phyloP scores from a whole-genome alignment of 208 protist species.

The Crithidia bombi region DNA sequence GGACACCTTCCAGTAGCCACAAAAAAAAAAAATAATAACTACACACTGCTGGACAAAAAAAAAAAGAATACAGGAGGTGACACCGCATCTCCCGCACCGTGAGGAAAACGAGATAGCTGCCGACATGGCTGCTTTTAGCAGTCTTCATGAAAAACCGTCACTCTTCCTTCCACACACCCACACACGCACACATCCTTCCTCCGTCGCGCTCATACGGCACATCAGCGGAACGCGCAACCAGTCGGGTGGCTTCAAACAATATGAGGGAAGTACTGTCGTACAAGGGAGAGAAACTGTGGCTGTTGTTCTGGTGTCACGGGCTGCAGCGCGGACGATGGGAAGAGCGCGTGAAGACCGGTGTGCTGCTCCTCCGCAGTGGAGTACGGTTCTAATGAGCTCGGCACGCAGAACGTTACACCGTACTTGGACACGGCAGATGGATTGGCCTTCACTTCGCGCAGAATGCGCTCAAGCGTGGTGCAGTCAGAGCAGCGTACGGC shows the following conservation, averaged over 20 bases:
- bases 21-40: no score
- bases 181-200: no score
- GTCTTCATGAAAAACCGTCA: no score
- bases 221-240: no score
- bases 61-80: no score
- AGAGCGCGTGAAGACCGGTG: constrained; percentile 44
- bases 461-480: constrained; percentile 46
- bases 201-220: no score
- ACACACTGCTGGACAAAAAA: no score
- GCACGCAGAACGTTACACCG: constrained; percentile 74
- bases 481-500: constrained; percentile 49
- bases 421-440: constrained; percentile 52
- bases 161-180: no score
- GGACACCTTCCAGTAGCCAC: no score
- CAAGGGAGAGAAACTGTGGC: constrained; percentile 39
- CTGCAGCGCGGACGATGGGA: constrained; percentile 31
- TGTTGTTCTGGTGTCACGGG: constrained; percentile 20
- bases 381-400: constrained; percentile 43
- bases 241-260: constrained; percentile 20
- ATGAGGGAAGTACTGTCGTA: constrained; percentile 37
- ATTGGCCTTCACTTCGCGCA: constrained; percentile 46
- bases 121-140: no score
- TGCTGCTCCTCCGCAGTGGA: constrained; percentile 40
- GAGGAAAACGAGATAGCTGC: no score
- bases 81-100: no score